Evolutionary conservation across 2,329 filamentous ascomycete genomes (phyloP).

Genomic region (Fusarium domesticum): DNA sequence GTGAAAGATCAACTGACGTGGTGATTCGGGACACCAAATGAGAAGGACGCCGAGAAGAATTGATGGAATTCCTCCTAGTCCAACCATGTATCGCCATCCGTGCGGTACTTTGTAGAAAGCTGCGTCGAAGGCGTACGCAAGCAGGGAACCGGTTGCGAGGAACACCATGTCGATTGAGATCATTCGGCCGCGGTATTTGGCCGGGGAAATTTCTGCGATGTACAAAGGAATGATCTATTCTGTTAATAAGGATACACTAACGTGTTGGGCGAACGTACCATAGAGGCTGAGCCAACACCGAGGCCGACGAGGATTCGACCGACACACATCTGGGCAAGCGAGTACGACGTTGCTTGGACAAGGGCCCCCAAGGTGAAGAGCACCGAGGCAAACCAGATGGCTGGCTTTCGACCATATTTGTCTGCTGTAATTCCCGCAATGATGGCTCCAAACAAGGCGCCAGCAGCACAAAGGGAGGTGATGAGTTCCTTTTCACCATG

Average conservation of each 20-base stretch:
- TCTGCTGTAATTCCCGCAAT: slow-evolving; percentile 23
- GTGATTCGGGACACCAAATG: slow-evolving; percentile 19
- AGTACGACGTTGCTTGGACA: slow-evolving; percentile 18
- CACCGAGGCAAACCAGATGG: slow-evolving; percentile 17
- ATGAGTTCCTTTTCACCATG: slow-evolving; percentile 19
- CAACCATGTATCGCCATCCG: slow-evolving; percentile 24
- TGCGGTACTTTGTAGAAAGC: slow-evolving; percentile 33
- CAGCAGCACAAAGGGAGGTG: slow-evolving; percentile 20
- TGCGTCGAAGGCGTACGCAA: slow-evolving; percentile 29
- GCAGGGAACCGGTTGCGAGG: slow-evolving; percentile 18
- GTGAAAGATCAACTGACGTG: slow-evolving; percentile 24
- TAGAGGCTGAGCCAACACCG: slow-evolving; percentile 41
- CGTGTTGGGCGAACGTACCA: slow-evolving; percentile 30
- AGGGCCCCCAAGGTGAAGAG: slow-evolving; percentile 23
- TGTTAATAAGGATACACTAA: not conserved
- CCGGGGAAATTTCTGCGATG: slow-evolving; percentile 25
- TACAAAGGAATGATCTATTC: slow-evolving; percentile 24
- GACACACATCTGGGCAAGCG: slow-evolving; percentile 20
- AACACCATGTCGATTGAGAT: slow-evolving; percentile 26
- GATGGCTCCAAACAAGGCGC: slow-evolving; percentile 22
- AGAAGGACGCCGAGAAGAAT: slow-evolving; percentile 18
- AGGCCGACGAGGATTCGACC: slow-evolving; percentile 33
- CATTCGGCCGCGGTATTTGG: slow-evolving; percentile 24
- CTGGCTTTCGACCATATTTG: slow-evolving; percentile 20
- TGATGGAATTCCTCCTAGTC: slow-evolving; percentile 16